phyloP scores from a whole-genome alignment of 2,329 filamentous ascomycete genomes.

The Lachnellula cervina region DNA sequence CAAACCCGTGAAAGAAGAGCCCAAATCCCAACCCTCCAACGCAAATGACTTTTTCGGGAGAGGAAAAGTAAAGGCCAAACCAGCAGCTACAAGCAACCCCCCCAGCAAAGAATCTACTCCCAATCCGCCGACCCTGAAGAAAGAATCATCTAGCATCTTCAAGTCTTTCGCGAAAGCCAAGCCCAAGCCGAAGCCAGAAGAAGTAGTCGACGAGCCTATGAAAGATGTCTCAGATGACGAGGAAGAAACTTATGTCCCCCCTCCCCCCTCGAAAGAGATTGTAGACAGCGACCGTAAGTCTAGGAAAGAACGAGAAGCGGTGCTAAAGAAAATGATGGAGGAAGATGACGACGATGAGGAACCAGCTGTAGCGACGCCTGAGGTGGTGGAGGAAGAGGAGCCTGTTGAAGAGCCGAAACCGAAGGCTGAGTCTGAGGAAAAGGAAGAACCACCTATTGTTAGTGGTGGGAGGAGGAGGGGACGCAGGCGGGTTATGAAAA shows the following conservation, averaged over 20 bases:
- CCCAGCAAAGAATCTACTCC: slow-evolving; percentile 27
- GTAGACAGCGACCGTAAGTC: slow-evolving; percentile 35
- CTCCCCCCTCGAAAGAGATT: slow-evolving; percentile 32
- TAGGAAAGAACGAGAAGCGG: slow-evolving; percentile 60
- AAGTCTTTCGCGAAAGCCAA: slow-evolving; percentile 72
- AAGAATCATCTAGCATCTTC: slow-evolving; percentile 62
- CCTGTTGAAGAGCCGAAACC: slow-evolving; percentile 22
- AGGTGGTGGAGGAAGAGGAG: slow-evolving; percentile 42
- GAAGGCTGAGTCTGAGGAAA: slow-evolving; percentile 34
- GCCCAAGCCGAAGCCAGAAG: slow-evolving; percentile 47
- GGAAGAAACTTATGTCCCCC: slow-evolving; percentile 45
- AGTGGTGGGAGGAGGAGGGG: slow-evolving; percentile 67
- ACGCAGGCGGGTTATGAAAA: slow-evolving; percentile 76
- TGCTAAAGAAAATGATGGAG: slow-evolving; percentile 72
- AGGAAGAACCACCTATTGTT: slow-evolving; percentile 37
- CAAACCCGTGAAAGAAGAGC: slow-evolving; percentile 13
- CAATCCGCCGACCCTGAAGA: slow-evolving; percentile 43
- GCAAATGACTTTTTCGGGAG: slow-evolving; percentile 37
- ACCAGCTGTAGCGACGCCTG: slow-evolving; percentile 39
- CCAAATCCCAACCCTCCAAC: slow-evolving; percentile 25
- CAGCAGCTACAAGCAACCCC: slow-evolving; percentile 13
- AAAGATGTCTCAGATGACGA: slow-evolving; percentile 53
- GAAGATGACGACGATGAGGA: slow-evolving; percentile 50
- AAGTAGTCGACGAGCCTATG: slow-evolving; percentile 48
- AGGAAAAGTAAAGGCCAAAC: slow-evolving; percentile 19